Evolutionary conservation across 768 basidiomycete species (phyloP).

Genomic region (Suillus lakei): DNA sequence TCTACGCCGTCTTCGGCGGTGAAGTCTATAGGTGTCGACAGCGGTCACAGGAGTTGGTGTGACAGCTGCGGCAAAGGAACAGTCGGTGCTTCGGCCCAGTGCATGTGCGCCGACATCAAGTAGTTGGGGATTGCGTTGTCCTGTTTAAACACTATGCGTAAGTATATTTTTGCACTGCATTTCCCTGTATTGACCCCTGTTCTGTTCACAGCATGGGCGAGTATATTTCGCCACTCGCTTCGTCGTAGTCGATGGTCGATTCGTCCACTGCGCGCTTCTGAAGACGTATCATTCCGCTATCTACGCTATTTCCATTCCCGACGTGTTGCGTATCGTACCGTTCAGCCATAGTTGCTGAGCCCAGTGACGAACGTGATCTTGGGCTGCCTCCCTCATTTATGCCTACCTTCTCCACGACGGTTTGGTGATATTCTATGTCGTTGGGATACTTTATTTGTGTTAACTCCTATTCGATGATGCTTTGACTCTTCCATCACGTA

Average conservation of each 20-base stretch:
- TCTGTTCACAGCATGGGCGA: slow-evolving; percentile 34
- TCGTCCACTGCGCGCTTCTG: slow-evolving; percentile 36
- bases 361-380: slow-evolving; percentile 72
- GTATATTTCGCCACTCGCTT: slow-evolving; percentile 42
- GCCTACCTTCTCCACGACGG: background rate
- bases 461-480: slow-evolving; percentile 1
- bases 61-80: slow-evolving; percentile 74
- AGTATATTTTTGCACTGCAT: slow-evolving; percentile 9
- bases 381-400: slow-evolving; percentile 37
- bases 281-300: slow-evolving; percentile 35
- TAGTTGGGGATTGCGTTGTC: slow-evolving; percentile 36
- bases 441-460: slow-evolving; percentile 8
- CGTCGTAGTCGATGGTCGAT: slow-evolving; percentile 44
- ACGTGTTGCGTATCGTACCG: slow-evolving; percentile 72
- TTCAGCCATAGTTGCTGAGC: slow-evolving; percentile 44
- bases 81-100: slow-evolving; percentile 57
- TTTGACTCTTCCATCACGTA: slow-evolving; percentile 9
- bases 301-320: slow-evolving; percentile 48
- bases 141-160: slow-evolving; percentile 33
- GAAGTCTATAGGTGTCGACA: slow-evolving; percentile 70
- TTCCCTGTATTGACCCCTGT: slow-evolving; percentile 3
- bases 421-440: background rate
- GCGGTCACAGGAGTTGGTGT: slow-evolving; percentile 70
- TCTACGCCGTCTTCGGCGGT: slow-evolving; percentile 44
- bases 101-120: slow-evolving; percentile 70